phyloP scores from a whole-genome alignment of 371 early-diverging fungal species.

The Encephalitozoon romaleae region DNA sequence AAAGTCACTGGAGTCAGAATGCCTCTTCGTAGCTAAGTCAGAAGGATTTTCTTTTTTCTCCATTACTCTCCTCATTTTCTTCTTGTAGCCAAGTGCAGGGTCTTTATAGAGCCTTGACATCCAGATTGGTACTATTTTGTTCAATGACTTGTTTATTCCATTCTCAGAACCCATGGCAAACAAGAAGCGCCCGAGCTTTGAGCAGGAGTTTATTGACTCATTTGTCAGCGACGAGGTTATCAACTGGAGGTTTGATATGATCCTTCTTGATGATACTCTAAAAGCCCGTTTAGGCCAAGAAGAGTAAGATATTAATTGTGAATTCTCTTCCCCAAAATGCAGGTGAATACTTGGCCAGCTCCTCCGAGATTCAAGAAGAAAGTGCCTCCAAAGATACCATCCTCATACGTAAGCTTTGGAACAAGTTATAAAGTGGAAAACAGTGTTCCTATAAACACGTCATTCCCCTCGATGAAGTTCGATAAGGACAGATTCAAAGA shows the following conservation, averaged over 20 bases:
- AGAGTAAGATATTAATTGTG: background rate
- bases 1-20: background rate
- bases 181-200: background rate
- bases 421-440: background rate
- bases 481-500: background rate
- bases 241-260: background rate
- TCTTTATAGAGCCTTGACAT: background rate
- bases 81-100: background rate
- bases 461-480: background rate
- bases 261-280: background rate
- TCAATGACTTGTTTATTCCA: background rate
- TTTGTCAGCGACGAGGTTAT: constrained; percentile 9
- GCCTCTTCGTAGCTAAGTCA: background rate
- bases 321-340: background rate
- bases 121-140: background rate
- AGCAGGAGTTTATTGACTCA: constrained; percentile 6
- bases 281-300: background rate
- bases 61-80: background rate
- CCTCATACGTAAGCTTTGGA: background rate
- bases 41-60: no score
- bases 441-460: background rate
- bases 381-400: background rate
- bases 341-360: background rate
- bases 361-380: background rate
- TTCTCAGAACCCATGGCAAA: background rate